Percentiles rank a stretch among this genome's conserved stretches.
These are phyloP conservation scores for Candida piceae DNA, from an alignment of 805 yeast species.

Conservation along the genomic window DNA sequence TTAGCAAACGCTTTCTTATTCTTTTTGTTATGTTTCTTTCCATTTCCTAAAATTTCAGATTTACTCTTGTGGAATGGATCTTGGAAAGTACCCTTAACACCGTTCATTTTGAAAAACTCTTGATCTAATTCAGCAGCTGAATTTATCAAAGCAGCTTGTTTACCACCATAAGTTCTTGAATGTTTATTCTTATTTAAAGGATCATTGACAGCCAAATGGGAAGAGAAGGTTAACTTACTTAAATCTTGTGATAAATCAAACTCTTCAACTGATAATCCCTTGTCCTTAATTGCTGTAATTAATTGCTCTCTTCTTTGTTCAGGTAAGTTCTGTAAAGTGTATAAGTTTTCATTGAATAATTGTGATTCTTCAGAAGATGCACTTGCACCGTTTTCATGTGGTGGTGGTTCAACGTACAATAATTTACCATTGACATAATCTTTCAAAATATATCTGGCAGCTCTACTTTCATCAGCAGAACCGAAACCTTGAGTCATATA, in stretches of 20 bases:
- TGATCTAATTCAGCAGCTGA: constrained; percentile 80
- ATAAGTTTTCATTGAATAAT: constrained; percentile 72
- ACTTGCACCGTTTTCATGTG: constrained; percentile 55
- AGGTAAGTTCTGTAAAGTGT: constrained; percentile 59
- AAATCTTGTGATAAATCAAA: constrained; percentile 69
- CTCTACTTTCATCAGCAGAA: constrained; percentile 93
- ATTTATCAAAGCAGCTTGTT: constrained; percentile 71
- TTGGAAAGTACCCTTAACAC: constrained; percentile 55
- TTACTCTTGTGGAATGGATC: constrained; percentile 66
- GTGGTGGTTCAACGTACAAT: constrained; percentile 84
- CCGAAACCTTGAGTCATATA: constrained; percentile 97
- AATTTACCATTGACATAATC: constrained; percentile 94
- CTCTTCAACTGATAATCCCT: constrained; percentile 44
- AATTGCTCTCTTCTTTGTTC: constrained; percentile 72
- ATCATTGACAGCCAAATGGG: constrained; percentile 57
- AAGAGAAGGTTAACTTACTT: constrained; percentile 68
- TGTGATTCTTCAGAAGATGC: constrained; percentile 46
- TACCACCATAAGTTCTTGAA: constrained; percentile 66
- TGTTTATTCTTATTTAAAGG: constrained; percentile 36
- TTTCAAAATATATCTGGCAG: constrained; percentile 85
- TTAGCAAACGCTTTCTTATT: constrained; percentile 21
- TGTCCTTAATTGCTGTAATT: constrained; percentile 53
- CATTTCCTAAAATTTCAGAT: constrained; percentile 50
- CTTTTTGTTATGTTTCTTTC: constrained; percentile 69
- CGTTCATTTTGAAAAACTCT: constrained; percentile 74